phyloP scores from a whole-genome alignment of 176 grass and related monocot species.

The Typha latifolia region DNA sequence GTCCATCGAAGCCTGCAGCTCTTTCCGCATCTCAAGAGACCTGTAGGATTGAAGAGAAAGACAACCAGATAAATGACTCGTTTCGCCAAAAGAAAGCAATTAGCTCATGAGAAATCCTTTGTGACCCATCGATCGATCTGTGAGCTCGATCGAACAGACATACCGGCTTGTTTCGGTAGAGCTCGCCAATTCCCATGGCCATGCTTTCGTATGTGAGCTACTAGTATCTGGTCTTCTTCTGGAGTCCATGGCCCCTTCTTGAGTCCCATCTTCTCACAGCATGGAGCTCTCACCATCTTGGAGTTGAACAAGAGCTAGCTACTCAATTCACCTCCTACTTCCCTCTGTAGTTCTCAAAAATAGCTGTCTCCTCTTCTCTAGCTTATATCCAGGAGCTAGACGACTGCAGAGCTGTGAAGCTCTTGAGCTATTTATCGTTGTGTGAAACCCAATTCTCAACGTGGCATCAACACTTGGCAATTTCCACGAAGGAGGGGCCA shows the following conservation, averaged over 20 bases:
- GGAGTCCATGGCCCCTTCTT: conserved; percentile 80
- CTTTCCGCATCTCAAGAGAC: conserved; percentile 71
- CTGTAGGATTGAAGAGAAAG: conserved; percentile 9
- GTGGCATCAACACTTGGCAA: neutral
- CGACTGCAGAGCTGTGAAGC: neutral
- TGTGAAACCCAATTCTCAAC: neutral
- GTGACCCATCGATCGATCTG: no score
- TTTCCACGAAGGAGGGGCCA: neutral
- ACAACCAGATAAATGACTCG: no score
- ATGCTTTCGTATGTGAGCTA: conserved; percentile 52
- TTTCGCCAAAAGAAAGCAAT: no score
- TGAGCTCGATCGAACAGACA: neutral
- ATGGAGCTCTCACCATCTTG: conserved; percentile 73
- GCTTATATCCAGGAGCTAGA: neutral
- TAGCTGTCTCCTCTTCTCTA: neutral
- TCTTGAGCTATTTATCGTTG: neutral
- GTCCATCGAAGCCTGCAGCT: conserved; percentile 91
- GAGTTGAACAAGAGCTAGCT: neutral
- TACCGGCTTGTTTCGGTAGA: conserved; percentile 83
- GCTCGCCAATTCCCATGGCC: conserved; percentile 91
- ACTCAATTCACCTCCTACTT: neutral
- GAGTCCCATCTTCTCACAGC: conserved; percentile 87
- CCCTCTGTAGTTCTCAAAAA: neutral
- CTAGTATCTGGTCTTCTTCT: conserved; percentile 60
- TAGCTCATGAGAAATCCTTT: no score